Conservation (phyloP, 1,284 basidiomycete genomes). For the Agaricales sp. region DNA sequence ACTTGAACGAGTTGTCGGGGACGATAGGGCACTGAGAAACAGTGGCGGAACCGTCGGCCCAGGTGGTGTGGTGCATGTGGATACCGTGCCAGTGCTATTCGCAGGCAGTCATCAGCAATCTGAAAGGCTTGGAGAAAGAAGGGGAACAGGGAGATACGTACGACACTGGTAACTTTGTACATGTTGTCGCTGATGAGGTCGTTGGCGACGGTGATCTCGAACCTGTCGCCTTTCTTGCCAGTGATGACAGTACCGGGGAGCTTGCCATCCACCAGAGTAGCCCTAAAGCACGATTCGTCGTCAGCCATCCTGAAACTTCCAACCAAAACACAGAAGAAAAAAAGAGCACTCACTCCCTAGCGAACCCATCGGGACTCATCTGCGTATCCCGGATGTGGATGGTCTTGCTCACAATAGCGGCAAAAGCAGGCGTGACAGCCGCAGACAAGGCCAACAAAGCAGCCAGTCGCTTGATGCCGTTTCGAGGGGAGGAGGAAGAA, state of each 20-base stretch:
- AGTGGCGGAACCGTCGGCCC: conserved; percentile 12
- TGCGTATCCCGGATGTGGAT: neutral
- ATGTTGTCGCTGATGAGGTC: neutral
- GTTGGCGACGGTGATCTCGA: conserved; percentile 1
- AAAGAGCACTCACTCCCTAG: neutral
- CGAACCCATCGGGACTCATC: neutral
- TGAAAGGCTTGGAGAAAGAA: neutral
- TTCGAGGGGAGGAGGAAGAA: no score
- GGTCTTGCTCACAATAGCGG: neutral
- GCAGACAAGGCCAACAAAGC: no score
- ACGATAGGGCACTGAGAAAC: conserved; percentile 16
- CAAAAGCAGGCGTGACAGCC: no score
- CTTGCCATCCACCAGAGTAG: neutral
- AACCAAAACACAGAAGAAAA: neutral
- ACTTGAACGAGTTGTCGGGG: conserved; percentile 11
- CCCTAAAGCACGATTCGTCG: no score
- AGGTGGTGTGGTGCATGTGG: conserved; percentile 2
- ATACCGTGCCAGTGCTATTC: conserved; percentile 2
- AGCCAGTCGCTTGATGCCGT: no score
- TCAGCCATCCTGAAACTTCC: neutral
- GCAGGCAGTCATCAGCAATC: neutral
- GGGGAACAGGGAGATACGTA: neutral
- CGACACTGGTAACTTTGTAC: neutral
- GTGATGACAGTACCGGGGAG: neutral
- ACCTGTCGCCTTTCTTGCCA: neutral